Evolutionary conservation across 148 eudicot species (phyloP).

Genomic region (Suaeda aralocaspica): DNA sequence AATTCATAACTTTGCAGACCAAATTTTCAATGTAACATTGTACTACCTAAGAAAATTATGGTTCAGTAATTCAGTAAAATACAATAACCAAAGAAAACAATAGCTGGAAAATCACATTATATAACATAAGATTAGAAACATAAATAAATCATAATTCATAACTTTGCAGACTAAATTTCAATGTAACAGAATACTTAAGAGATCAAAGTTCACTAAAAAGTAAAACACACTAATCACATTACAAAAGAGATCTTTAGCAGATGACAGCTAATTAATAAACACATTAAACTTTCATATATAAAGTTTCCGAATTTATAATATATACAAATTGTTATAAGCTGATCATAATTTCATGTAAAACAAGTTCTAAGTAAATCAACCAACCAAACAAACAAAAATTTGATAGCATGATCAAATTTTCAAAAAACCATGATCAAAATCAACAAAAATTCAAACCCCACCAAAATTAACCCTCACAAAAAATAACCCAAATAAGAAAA

Average conservation of each 20-base stretch:
- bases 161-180: neutral
- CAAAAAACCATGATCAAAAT: constrained; percentile 12
- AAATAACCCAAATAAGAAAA: neutral
- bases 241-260: neutral
- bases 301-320: neutral
- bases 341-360: neutral
- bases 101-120: too few relatives aligned
- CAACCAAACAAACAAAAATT: neutral
- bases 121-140: too few relatives aligned
- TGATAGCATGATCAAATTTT: neutral
- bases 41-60: too few relatives aligned
- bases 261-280: neutral
- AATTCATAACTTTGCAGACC: too few relatives aligned
- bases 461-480: constrained; percentile 1
- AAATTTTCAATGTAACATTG: too few relatives aligned
- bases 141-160: too few relatives aligned
- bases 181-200: constrained; percentile 11
- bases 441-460: neutral
- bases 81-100: too few relatives aligned
- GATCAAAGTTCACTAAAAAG: neutral
- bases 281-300: neutral
- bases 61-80: too few relatives aligned
- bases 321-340: neutral
- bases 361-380: neutral
- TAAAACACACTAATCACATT: neutral